Base-by-base conservation (phyloP, 1,139 yeast species). In the Magnusiomyces suaveolens region DNA sequence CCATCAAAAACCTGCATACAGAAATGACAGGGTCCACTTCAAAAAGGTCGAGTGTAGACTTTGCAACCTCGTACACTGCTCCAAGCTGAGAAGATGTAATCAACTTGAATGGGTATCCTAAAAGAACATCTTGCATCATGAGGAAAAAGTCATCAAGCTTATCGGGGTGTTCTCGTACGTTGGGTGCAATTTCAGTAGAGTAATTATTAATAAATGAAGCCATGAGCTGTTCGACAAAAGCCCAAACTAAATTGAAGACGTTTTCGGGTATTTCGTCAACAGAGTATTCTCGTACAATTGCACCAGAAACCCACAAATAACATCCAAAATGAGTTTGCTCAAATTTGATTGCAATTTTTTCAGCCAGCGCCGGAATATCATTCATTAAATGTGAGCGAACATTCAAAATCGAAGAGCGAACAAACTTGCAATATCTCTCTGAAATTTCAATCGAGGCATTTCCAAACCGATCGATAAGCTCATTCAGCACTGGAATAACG, bases 301-400 rank as follows among this genome's bases (percentile, higher is more conserved):
- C 78, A 2, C 96, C 97, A 2, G 95, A 84, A 20, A 87, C 94
- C 94, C 96, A 90, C 56, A 90, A 72, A 66, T 84, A 90, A 67
- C 96, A 87, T 1, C 97, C 97, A 64, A 73, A 80, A 48, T 82
- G 80, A 38, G 84, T 84, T 50, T 73, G 71, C 51, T 81, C 76
- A 71, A 88, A 90, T 3, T 94, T 92, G 46, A 76, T 75, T 1
- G 76, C 79, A 57, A 87, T 75, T 59, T 84, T 72, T 55, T 75
- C 78, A 1, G 89, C 90, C 51, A 88, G 76, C 14, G 80, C 75
- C 1, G 83, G 80, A 39, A 90, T 72, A 33, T 85, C 74, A 1
- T 85, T 81, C 48, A 77, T 73, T 58, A 88, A 71, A 63, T 80
- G 85, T n/a, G 79, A 73, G 55, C 80, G 78, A 66, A 80, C 83